Conservation (phyloP, 768 basidiomycete species). For the Auriculariales sp. region DNA sequence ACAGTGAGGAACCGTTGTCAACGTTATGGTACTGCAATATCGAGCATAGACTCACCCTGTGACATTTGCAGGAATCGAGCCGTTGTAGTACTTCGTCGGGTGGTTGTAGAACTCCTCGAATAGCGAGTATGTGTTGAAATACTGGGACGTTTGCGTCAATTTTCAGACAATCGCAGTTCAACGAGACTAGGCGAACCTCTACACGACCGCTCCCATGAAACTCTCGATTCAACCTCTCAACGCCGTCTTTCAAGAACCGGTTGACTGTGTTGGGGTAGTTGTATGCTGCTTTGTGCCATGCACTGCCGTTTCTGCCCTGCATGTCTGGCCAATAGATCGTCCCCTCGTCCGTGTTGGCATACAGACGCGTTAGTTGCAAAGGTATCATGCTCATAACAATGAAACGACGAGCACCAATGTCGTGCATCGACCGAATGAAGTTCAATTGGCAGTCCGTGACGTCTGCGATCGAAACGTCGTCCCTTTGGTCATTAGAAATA, state of each 20-base stretch:
- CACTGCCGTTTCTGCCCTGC: background rate
- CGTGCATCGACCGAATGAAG: background rate
- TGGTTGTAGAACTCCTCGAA: background rate
- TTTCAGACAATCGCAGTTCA: too few relatives aligned
- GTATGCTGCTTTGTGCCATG: background rate
- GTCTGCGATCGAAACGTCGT: background rate
- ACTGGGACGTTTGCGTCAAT: background rate
- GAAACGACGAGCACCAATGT: background rate
- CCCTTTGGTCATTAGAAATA: background rate
- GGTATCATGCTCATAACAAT: background rate
- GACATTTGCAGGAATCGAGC: background rate
- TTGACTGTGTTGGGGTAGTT: background rate
- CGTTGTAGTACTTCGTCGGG: background rate
- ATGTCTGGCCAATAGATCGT: background rate
- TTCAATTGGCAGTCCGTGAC: background rate
- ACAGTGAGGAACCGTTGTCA: too few relatives aligned
- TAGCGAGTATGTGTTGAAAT: background rate
- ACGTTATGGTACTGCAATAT: too few relatives aligned
- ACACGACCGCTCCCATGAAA: background rate
- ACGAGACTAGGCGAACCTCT: too few relatives aligned
- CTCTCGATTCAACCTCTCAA: background rate
- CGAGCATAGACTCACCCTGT: too few relatives aligned
- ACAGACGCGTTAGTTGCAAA: background rate
- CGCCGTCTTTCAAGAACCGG: background rate
- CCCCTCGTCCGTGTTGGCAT: background rate